Evolutionary conservation across 371 early-diverging fungal species (phyloP).

Genomic region (Mortierella sp.): DNA sequence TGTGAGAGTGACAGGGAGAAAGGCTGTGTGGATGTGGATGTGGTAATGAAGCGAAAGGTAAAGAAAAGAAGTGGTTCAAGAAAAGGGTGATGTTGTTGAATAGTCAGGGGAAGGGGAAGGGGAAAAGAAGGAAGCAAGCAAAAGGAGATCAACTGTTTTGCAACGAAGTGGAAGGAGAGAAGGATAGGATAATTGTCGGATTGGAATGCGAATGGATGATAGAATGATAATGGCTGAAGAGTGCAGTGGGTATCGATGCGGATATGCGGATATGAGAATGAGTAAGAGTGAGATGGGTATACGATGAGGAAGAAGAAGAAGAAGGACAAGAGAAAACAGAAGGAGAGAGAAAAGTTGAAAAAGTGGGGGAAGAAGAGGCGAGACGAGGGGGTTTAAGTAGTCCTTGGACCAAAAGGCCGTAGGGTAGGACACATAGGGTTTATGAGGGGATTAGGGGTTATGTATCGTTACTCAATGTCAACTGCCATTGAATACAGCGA

Average conservation of each 20-base stretch:
- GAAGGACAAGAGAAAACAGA: background rate
- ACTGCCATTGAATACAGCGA: background rate
- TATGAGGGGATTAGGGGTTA: too few species aligned
- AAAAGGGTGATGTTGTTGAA: background rate
- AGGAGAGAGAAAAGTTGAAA: background rate
- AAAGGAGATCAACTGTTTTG: constrained; percentile 12
- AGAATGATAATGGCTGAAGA: background rate
- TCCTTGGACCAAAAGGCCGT: background rate
- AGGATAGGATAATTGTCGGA: background rate
- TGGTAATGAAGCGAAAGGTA: background rate
- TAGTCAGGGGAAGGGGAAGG: background rate
- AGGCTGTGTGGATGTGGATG: constrained; percentile 3
- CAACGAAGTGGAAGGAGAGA: background rate
- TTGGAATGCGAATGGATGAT: background rate
- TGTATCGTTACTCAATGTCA: background rate
- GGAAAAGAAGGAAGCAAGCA: too few species aligned
- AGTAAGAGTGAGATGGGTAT: background rate
- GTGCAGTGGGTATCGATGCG: background rate
- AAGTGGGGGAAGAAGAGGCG: background rate
- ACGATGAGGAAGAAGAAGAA: background rate
- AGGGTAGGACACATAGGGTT: background rate
- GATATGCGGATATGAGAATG: background rate
- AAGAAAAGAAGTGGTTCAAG: background rate
- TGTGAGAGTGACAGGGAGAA: background rate
- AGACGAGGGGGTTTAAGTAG: constrained; percentile 3